Evolutionary conservation across 768 basidiomycete genomes (phyloP).

Genomic region (Tephrocybe sp.): DNA sequence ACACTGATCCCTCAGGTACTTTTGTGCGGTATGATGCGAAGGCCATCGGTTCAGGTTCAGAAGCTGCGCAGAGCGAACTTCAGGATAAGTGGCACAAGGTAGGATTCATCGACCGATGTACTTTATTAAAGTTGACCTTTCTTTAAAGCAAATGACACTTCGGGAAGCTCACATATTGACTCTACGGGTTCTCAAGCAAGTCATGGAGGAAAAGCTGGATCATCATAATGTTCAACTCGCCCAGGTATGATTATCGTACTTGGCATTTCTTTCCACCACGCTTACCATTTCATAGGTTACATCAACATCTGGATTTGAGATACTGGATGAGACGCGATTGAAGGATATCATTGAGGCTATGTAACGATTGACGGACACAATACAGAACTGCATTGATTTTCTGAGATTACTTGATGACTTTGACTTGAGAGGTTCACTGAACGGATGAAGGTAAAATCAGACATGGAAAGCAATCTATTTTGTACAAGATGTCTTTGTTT

Average conservation of each 20-base stretch:
- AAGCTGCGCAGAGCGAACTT: constrained; percentile 94
- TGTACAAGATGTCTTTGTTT: constrained; percentile 21
- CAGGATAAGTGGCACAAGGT: constrained; percentile 98
- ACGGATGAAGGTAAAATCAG: no score
- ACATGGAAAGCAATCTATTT: background rate
- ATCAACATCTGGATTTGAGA: constrained; percentile 79
- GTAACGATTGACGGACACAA: constrained; percentile 38
- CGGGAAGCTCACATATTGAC: constrained; percentile 85
- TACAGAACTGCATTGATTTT: constrained; percentile 6
- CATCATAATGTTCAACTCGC: constrained; percentile 98
- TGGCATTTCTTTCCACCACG: constrained; percentile 1
- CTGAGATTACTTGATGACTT: background rate
- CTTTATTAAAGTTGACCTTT: background rate
- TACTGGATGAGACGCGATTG: constrained; percentile 76
- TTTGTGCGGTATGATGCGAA: constrained; percentile 97
- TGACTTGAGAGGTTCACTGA: no score
- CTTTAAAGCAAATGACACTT: constrained; percentile 84
- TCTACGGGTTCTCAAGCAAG: constrained; percentile 92
- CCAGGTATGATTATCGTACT: constrained; percentile 56
- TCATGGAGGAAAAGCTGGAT: constrained; percentile 99
- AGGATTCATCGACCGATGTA: constrained; percentile 14
- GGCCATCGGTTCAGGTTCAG: constrained; percentile 97
- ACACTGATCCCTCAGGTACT: constrained; percentile 98
- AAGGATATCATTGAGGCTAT: constrained; percentile 85
- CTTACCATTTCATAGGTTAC: constrained; percentile 61